Evolutionary conservation across 768 basidiomycete species (phyloP), one percentile per base, ranked within the genome.

Genomic region (Ramaria sp.): DNA sequence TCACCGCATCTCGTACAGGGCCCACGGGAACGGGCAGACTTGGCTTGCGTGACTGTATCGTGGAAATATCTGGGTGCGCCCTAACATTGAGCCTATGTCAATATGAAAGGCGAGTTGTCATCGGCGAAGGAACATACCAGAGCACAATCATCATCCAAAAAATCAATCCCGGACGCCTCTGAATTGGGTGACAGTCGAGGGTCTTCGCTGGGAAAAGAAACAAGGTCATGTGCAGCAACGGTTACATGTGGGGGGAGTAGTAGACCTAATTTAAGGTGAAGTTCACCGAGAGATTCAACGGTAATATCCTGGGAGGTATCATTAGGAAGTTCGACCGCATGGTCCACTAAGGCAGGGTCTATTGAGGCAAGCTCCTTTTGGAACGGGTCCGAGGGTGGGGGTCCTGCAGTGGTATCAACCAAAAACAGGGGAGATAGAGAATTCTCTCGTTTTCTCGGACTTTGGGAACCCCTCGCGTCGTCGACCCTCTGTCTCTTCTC

Each of bases 1-100:
- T 87, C 84, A 25, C 85, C 85, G 62, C 88, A 91, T 55, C 79
- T 78, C 65, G 85, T 88, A 71, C 88, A 91, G 10, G 86, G 74
- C 44, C 41, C 41, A 39, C 41, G 37, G 20, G 74, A 73, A 53
- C 76, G 71, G 34, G 65, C 73, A 1, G 73, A 65, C 54, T 75
- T 75, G 9, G 66, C 61, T 10, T 71, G 65, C 12, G 70, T 62
- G 44, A 74, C 71, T 37, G 73, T 70, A 58, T 20, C 62, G 44
- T 87, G 77, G 61, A 83, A 91, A 61, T 89, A 89, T 27, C 88
- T 78, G 20, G 41, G 44, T 10, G 39, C 22, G 34, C 52, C 52
- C 52, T 45, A 27, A 22, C 15, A 24, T 32, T 15, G n/a, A 6
- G 5, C 13, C 20, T 50, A 6, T n/a, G n/a, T 16, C 52, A 16